Percentiles rank a stretch among this genome's conserved stretches.
These are phyloP conservation scores for Populus hybrid DNA, from an alignment of 441 rosid species.

Conservation along the genomic window DNA sequence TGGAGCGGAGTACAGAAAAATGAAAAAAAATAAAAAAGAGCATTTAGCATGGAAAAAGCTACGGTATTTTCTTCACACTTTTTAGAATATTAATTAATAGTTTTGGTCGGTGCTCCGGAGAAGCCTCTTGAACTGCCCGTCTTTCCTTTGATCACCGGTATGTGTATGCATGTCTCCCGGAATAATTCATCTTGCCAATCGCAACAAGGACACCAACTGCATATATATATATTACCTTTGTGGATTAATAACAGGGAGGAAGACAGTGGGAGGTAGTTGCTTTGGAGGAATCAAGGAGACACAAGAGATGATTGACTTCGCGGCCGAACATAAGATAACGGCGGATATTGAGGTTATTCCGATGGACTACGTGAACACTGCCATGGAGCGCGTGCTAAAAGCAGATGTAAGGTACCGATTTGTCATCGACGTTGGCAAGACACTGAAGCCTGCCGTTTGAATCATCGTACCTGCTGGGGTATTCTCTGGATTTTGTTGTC, in stretches of 20 bases:
- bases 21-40: too few relatives aligned
- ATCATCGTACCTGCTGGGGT: too few relatives aligned
- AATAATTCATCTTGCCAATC: too few relatives aligned
- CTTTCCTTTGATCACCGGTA: not conserved
- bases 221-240: too few relatives aligned
- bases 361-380: not conserved
- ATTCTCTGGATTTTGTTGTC: too few relatives aligned
- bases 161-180: too few relatives aligned
- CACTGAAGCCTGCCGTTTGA: not conserved
- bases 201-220: too few relatives aligned
- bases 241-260: not conserved
- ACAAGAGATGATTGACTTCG: not conserved
- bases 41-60: too few relatives aligned
- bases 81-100: too few relatives aligned
- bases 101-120: not conserved
- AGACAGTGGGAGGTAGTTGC: not conserved
- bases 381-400: not conserved
- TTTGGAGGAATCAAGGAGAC: not conserved
- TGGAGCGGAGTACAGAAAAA: too few relatives aligned
- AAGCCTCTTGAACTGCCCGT: not conserved
- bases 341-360: not conserved
- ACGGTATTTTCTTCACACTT: too few relatives aligned
- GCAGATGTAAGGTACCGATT: not conserved
- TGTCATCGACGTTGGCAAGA: not conserved
- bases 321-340: not conserved